A percentile compares a stretch with the other conserved stretches of the same genome.
These are phyloP conservation scores for Grosmannia serpens DNA, from an alignment of 2,329 filamentous ascomycete genomes.

Conservation along the genomic window DNA sequence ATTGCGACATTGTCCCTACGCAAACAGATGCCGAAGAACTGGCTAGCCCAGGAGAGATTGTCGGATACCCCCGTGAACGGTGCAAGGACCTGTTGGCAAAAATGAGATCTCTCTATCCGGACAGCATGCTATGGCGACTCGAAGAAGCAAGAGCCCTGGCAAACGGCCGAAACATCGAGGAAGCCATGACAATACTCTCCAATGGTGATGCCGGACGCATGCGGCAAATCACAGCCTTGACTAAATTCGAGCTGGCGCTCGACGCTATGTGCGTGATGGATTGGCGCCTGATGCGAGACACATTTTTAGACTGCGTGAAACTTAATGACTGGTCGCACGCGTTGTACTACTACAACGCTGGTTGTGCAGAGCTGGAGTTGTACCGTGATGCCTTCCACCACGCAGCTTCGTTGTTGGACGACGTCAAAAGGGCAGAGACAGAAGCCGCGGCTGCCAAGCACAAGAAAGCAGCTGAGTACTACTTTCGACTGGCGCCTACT, in stretches of 20 bases:
- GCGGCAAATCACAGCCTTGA: conserved; percentile 78
- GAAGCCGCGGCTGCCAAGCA: conserved; percentile 33
- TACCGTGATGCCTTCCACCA: conserved; percentile 54
- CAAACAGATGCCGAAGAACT: conserved; percentile 37
- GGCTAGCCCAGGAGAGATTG: conserved; percentile 42
- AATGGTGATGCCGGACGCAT: conserved; percentile 55
- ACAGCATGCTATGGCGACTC: conserved; percentile 74
- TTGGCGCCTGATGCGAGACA: conserved; percentile 61
- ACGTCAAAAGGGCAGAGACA: conserved; percentile 10
- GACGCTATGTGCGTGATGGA: conserved; percentile 68
- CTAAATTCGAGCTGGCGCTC: conserved; percentile 73
- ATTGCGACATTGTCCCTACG: conserved; percentile 74
- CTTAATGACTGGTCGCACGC: conserved; percentile 87
- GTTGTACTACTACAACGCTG: conserved; percentile 83
- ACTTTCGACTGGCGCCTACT: conserved; percentile 59
- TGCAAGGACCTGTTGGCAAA: conserved; percentile 56
- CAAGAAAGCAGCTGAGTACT: conserved; percentile 54
- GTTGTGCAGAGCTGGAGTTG: conserved; percentile 63
- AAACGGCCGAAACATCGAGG: conserved; percentile 52
- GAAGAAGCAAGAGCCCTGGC: conserved; percentile 74
- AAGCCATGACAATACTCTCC: conserved; percentile 55
- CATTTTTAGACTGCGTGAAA: conserved; percentile 63
- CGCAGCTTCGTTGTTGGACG: conserved; percentile 14
- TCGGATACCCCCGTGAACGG: conserved; percentile 60
- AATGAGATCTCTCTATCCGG: conserved; percentile 70